Evolutionary conservation across 2,329 filamentous ascomycete species (phyloP).

Genomic region (Paracamarosporium sp.): DNA sequence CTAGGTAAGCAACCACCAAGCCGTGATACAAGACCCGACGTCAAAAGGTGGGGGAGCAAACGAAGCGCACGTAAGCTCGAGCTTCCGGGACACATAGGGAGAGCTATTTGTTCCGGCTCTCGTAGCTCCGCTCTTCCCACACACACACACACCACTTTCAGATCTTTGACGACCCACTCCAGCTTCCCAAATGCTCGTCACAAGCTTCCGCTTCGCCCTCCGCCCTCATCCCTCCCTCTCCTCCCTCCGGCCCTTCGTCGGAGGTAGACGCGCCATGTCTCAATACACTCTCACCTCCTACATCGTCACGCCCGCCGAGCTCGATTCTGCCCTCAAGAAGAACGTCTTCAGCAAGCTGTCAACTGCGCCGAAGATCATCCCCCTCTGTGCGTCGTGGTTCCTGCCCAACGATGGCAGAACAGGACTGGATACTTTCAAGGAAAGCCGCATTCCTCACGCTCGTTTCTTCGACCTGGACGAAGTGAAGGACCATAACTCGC

Average conservation of each 20-base stretch:
- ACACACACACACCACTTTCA: constrained; percentile 1
- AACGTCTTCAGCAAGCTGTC: constrained; percentile 82
- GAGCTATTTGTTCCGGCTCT: neutral
- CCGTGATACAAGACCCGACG: neutral
- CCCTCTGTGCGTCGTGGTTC: constrained; percentile 94
- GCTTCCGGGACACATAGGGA: neutral
- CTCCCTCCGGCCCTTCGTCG: constrained; percentile 15
- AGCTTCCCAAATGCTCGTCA: constrained; percentile 38
- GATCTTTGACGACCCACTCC: constrained; percentile 13
- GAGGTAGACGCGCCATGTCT: constrained; percentile 36
- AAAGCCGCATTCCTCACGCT: constrained; percentile 84
- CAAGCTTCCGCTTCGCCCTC: constrained; percentile 32
- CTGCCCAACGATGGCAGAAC: constrained; percentile 88
- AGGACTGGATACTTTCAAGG: constrained; percentile 80
- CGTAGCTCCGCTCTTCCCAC: constrained; percentile 3
- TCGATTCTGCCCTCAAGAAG: constrained; percentile 80
- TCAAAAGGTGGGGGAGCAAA: neutral
- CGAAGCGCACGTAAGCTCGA: neutral
- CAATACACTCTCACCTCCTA: constrained; percentile 72
- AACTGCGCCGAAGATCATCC: constrained; percentile 81
- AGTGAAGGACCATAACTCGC: constrained; percentile 83
- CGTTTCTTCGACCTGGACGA: constrained; percentile 97
- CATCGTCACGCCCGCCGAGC: constrained; percentile 83
- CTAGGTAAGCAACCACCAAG: neutral
- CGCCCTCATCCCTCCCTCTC: constrained; percentile 26